Base-by-base conservation (phyloP, 2,329 filamentous ascomycete species). In the Xylaria polymorpha region DNA sequence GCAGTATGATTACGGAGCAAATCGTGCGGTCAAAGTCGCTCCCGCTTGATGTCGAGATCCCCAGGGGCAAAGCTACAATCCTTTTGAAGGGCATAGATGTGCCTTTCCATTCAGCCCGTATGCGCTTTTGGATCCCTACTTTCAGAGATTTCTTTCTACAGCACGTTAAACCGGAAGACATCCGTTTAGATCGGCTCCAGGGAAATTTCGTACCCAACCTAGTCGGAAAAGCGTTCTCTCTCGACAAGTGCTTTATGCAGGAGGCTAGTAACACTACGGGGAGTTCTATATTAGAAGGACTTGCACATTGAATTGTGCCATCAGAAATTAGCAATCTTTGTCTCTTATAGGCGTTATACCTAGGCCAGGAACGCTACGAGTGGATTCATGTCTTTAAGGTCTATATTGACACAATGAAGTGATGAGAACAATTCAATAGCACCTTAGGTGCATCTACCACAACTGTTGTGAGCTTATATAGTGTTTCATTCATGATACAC, bases 201-300 rank as follows among this genome's bases (percentile, higher is more conserved):
- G 59, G 59, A 22, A 65, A 51, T 14, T 71, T 68, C 18, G 51
- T 64, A 9, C 66, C 66, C 15, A 71, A 71, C 22, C 20, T 71
- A 12, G 59, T 64, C 20, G 66, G 69, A 1, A 71, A 63, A 4
- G 39, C 51, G 18, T 71, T 71, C 62, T 68, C 69, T 5, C 48
- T 69, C 8, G 62, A 66, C 1, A 71, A 22, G 4, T 25, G 22
- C 25, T 71, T 66, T 39, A 64, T 71, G 7, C 39, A 55, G 43
- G 69, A 69, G 39, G 66, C 69, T 12, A 25, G 35, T 50, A 74
- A 74, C 46, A 68, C 50, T 3, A 71, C 69, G 1, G 53, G 59
- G 18, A 71, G 77, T 72, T 9, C 35, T 25, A 44, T 59, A 59
- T 35, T 59, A 14, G 56, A 59, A 20, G 56, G 15, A 10, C 56